A percentile compares a stretch with the other conserved stretches of the same genome.
These are phyloP conservation scores for Lycium barbarum DNA, from an alignment of 257 asterid species.

Conservation along the genomic window DNA sequence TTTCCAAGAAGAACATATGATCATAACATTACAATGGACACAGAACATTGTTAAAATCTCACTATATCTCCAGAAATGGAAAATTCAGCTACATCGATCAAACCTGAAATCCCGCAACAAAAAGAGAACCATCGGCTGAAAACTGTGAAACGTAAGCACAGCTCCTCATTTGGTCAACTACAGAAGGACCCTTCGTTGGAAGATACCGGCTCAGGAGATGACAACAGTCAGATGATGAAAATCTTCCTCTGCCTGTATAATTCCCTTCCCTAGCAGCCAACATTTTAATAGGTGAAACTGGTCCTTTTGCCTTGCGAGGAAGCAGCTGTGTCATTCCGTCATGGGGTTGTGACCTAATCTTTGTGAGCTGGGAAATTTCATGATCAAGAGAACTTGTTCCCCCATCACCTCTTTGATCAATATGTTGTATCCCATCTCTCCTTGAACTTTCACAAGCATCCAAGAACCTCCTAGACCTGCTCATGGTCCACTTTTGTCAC, in stretches of 20 bases:
- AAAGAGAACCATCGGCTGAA: constrained; percentile 87
- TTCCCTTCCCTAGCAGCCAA: constrained; percentile 80
- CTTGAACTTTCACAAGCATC: constrained; percentile 40
- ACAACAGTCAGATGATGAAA: constrained; percentile 76
- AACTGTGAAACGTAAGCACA: constrained; percentile 82
- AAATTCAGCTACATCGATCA: constrained; percentile 2
- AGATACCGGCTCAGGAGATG: constrained; percentile 79
- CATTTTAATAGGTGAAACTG: constrained; percentile 83
- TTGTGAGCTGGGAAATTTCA: constrained; percentile 71
- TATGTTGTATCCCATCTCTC: constrained; percentile 43
- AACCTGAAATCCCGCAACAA: constrained; percentile 96
- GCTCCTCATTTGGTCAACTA: constrained; percentile 68
- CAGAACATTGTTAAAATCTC: background rate
- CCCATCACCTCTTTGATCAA: constrained; percentile 32
- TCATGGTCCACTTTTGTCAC: constrained; percentile 49
- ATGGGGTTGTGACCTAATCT: constrained; percentile 59
- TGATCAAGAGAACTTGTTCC: constrained; percentile 45
- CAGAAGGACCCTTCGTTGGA: constrained; percentile 67
- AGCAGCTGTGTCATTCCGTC: constrained; percentile 43
- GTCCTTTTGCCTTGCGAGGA: constrained; percentile 54
- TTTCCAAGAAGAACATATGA: constrained; percentile 19
- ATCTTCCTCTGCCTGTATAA: constrained; percentile 79
- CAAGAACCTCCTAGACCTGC: constrained; percentile 51
- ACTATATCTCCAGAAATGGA: background rate
- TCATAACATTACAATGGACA: background rate